Evolutionary conservation across 768 basidiomycete genomes (phyloP).

Genomic region (Amanita fuliginea): DNA sequence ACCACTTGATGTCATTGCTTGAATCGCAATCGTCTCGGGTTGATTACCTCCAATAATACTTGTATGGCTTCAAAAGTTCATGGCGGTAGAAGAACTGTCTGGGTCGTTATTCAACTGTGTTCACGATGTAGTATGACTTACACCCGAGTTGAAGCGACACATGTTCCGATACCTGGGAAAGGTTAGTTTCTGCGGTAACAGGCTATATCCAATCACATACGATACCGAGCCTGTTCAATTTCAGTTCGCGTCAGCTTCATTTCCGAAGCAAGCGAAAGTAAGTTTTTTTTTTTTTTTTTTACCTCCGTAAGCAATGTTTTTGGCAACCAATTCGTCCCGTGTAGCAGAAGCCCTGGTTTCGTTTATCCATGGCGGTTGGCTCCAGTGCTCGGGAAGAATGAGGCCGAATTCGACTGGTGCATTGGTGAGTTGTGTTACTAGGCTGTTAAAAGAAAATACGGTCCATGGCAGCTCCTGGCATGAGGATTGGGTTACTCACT

Average conservation of each 20-base stretch:
- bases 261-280: not conserved
- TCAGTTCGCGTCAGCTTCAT: slow-evolving; percentile 6
- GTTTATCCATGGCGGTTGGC: slow-evolving; percentile 73
- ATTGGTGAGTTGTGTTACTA: slow-evolving; percentile 46
- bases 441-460: too few species aligned
- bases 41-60: slow-evolving; percentile 71
- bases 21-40: not conserved
- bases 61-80: slow-evolving; percentile 65
- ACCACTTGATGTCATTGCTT: not conserved
- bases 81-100: slow-evolving; percentile 82
- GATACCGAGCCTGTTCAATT: slow-evolving; percentile 52
- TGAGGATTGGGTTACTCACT: slow-evolving; percentile 21
- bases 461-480: too few species aligned
- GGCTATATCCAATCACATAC: slow-evolving; percentile 27
- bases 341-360: slow-evolving; percentile 55
- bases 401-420: slow-evolving; percentile 59
- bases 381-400: slow-evolving; percentile 71
- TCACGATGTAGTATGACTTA: slow-evolving; percentile 22
- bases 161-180: slow-evolving; percentile 73
- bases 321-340: slow-evolving; percentile 59
- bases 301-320: slow-evolving; percentile 63
- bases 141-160: slow-evolving; percentile 94
- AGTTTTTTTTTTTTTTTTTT: too few species aligned
- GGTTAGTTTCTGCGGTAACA: not conserved
- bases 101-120: not conserved